Evolutionary conservation across 495 filamentous ascomycete species (phyloP).

Genomic region (Aspergillus kassunensis): DNA sequence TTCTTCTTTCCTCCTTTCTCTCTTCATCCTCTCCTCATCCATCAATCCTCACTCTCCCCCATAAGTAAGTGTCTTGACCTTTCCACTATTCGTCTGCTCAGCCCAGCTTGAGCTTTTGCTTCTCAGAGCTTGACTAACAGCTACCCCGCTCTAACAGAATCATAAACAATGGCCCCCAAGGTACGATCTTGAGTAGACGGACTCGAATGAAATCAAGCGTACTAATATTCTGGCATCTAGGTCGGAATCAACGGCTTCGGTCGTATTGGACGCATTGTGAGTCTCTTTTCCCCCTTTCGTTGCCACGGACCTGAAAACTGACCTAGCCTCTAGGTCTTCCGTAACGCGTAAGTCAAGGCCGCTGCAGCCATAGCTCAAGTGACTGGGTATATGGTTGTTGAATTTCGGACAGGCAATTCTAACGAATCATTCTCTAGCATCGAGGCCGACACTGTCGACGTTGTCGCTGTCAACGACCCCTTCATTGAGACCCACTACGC

Average conservation of each 20-base stretch:
- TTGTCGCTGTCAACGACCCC: constrained; percentile 97
- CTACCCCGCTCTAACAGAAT: constrained; percentile 21
- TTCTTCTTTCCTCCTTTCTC: constrained; percentile 16
- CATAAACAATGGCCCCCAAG: constrained; percentile 42
- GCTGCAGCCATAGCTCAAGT: constrained; percentile 4
- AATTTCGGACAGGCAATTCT: constrained; percentile 17
- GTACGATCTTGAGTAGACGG: constrained; percentile 19
- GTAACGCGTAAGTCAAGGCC: constrained; percentile 63
- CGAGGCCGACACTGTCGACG: constrained; percentile 75
- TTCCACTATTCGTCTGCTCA: constrained; percentile 8
- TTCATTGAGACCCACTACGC: constrained; percentile 99
- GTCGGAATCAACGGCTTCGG: constrained; percentile 99
- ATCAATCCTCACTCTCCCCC: constrained; percentile 11
- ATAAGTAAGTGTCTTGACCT: constrained; percentile 18
- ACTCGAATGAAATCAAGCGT: neutral
- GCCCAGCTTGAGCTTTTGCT: constrained; percentile 9
- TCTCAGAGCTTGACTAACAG: constrained; percentile 18
- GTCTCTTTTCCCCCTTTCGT: constrained; percentile 17
- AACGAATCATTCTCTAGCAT: constrained; percentile 52
- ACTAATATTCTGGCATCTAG: constrained; percentile 40
- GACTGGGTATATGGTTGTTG: neutral
- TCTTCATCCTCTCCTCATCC: constrained; percentile 8
- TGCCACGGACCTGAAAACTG: constrained; percentile 14
- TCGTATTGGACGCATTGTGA: constrained; percentile 95
- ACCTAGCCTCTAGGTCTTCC: constrained; percentile 54